These are phyloP conservation scores for Yamadazyma scolyti DNA, from an alignment of 805 yeast species.

Conservation along the genomic window DNA sequence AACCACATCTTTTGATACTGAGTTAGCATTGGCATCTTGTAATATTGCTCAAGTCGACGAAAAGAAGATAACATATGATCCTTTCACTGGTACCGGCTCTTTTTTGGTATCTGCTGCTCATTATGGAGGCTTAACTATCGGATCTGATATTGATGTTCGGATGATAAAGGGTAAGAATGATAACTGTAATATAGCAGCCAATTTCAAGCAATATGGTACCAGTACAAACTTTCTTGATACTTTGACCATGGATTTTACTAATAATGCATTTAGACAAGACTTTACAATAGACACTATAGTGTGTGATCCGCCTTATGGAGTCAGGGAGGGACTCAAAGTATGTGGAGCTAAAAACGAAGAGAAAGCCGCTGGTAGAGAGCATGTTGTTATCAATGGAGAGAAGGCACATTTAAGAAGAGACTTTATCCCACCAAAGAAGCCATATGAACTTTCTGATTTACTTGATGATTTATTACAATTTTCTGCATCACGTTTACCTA, in stretches of 20 bases:
- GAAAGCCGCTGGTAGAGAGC: slow-evolving; percentile 68
- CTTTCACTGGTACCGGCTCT: slow-evolving; percentile 96
- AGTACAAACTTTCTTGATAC: slow-evolving; percentile 62
- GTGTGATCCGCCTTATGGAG: slow-evolving; percentile 98
- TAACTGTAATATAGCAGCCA: slow-evolving; percentile 50
- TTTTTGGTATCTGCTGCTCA: slow-evolving; percentile 84
- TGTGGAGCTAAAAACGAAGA: slow-evolving; percentile 76
- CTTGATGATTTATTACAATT: slow-evolving; percentile 75
- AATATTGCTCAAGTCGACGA: slow-evolving; percentile 74
- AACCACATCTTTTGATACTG: slow-evolving; percentile 96
- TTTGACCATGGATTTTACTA: slow-evolving; percentile 91
- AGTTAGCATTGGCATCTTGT: slow-evolving; percentile 80
- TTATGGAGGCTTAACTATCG: slow-evolving; percentile 75
- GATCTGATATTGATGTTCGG: slow-evolving; percentile 89
- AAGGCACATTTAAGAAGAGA: slow-evolving; percentile 74
- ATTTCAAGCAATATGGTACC: slow-evolving; percentile 74
- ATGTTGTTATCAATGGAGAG: slow-evolving; percentile 71
- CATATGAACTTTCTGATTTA: slow-evolving; percentile 73
- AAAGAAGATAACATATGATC: slow-evolving; percentile 78
- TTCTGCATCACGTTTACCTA: slow-evolving; percentile 66
- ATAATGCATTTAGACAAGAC: slow-evolving; percentile 67
- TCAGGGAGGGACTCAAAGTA: slow-evolving; percentile 90
- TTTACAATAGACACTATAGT: slow-evolving; percentile 74
- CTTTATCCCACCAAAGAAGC: slow-evolving; percentile 89
- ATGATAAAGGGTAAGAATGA: slow-evolving; percentile 65